Evolutionary conservation across 1,139 yeast genomes (phyloP).

Genomic region (Taphrina wiesneri): DNA sequence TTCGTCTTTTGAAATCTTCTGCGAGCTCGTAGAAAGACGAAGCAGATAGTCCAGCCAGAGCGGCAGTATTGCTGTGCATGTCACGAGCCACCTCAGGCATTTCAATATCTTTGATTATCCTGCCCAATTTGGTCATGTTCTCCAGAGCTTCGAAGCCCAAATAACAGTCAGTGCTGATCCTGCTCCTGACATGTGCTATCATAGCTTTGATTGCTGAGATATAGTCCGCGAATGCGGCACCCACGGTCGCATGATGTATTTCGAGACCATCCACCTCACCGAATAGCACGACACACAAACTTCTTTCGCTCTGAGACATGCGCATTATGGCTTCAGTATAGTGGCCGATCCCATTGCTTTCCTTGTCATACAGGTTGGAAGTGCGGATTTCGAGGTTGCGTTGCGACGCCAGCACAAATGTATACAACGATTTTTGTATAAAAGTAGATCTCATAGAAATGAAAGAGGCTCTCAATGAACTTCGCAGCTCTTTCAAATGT

Average conservation of each 20-base stretch:
- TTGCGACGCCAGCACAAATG: constrained; percentile 32
- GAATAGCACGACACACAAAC: constrained; percentile 21
- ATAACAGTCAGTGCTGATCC: constrained; percentile 29
- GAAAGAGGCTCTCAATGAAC: neutral
- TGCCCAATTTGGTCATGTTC: constrained; percentile 9
- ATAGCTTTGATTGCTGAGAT: constrained; percentile 25
- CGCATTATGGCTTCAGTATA: constrained; percentile 34
- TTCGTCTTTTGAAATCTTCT: constrained; percentile 27
- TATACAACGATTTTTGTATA: constrained; percentile 27
- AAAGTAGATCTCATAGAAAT: constrained; percentile 18
- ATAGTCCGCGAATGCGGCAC: constrained; percentile 31
- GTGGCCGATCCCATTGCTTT: constrained; percentile 34
- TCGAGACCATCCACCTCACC: constrained; percentile 23
- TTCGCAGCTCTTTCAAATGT: neutral
- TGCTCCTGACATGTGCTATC: constrained; percentile 19
- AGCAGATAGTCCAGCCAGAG: constrained; percentile 16
- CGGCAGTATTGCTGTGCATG: constrained; percentile 8
- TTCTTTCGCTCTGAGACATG: constrained; percentile 30
- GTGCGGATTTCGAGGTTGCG: constrained; percentile 29
- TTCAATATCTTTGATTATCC: constrained; percentile 19
- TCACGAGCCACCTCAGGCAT: constrained; percentile 28
- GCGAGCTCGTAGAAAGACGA: constrained; percentile 27
- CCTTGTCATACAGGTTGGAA: constrained; percentile 31
- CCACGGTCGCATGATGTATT: constrained; percentile 4
- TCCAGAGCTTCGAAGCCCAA: constrained; percentile 34